Base-by-base conservation (phyloP, 1,284 basidiomycete genomes). In the Volvariella surrecta region DNA sequence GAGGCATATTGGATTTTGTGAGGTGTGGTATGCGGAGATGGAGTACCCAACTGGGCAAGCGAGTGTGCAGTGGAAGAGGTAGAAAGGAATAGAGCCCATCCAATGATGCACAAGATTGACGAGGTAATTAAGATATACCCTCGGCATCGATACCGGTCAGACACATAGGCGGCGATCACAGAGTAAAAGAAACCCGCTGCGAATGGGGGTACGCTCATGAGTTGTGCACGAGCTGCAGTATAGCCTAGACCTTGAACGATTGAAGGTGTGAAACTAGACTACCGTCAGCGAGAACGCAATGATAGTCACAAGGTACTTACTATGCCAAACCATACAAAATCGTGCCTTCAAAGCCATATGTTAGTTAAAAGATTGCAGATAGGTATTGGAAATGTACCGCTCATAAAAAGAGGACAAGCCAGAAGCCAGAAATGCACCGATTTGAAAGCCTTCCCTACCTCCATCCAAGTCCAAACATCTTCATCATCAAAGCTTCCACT, bases 181-280 rank as follows among this genome's bases (percentile, higher is more conserved):
- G 64, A 62, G 10, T 66, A 64, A n/a, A 63, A 54, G 49, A 73
- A 75, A 10, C 71, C 69, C 11, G 58, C 53, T 2, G 62, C 67
- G 32, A 70, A 75, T 0, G 72, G 73, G 17, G 68, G 71, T 3
- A 73, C 71, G 17, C 63, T 71, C 66, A 71, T 65, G 9, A 74
- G 59, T 44, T 75, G 73, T 13, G 72, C 68, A 3, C 53, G 53
- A 11, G 65, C 60, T 4, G 63, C 61, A 1, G 59, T 61, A 48
- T 66, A 72, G 15, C 71, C 72, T 11, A 76, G 60, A 15, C 58
- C 51, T 32, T 59, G 58, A 3, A 77, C 64, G 43, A 77, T 74
- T 1, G 67, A 66, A 6, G 78, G 77, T 2, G 72, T 60, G 49
- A 81, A 80, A 50, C 71, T 73, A 39, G 37, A 39, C 24, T 38